Base-by-base conservation (phyloP, 352 stramenopile species). In the Phytopythium delawarense region DNA sequence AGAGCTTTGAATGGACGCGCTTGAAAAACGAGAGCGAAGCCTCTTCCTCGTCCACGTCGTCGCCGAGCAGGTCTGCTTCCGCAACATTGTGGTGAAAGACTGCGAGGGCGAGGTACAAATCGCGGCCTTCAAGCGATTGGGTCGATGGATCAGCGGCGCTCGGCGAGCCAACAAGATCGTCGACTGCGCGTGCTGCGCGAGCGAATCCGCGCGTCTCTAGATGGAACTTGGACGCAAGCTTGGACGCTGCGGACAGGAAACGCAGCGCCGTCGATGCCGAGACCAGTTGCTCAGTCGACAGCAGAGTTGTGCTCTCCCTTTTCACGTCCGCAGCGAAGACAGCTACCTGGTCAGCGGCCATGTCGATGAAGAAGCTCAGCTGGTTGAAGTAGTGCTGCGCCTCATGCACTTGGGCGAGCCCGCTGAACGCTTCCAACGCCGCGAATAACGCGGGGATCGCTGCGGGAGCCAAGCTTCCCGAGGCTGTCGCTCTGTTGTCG, bases 311-410 rank as follows among this genome's bases (percentile, higher is more conserved):
- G 7, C 9, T 23, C 21, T 35, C 39, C 20, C 39, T 45, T 4
- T 7, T 25, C 21, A 21, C 35, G 20, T 39, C 6, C 7, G 7
- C 55, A n/a, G 20, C 2, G 21, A 46, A 1, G 5, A 63, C 35
- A 12, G 32, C 11, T 66, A 66, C 16, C 21, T 45, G 61, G 30
- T 64, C 49, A 61, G 46, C 64, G 0, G 81, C 83, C 34, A 72
- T 59, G 15, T 59, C 46, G 30, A 88, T 50, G 59, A 88, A 92
- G 60, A 79, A 79, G 0, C 61, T 66, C 12, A 92, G 50, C 59
- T 92, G 83, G 45, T 69, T 70, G 54, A 87, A 85, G 59, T 83
- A 87, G 54, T 84, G 75, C 52, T 88, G 79, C 7, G 79, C 79
- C 60, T 87, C 79, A 28, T 83, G 79, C 23, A 83, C 45, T 7